Evolutionary conservation across 164 flowering plant species (phyloP).

Genomic region (Aristolochia fimbriata): DNA sequence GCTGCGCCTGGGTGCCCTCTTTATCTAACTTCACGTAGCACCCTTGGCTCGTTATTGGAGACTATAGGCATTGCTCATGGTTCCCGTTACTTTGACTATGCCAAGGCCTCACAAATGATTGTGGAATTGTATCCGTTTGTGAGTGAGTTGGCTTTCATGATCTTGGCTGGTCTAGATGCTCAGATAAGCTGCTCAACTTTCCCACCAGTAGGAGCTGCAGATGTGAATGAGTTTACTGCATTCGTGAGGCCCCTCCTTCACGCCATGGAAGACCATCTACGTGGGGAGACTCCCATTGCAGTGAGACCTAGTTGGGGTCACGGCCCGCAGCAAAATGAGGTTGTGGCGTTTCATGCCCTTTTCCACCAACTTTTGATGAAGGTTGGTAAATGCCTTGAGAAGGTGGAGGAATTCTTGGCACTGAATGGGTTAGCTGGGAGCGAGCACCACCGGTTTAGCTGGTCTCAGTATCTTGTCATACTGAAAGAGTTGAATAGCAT

Average conservation of each 20-base stretch:
- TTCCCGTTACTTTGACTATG: conserved; percentile 6
- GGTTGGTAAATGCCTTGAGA: conserved; percentile 36
- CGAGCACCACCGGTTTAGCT: conserved; percentile 16
- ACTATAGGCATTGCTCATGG: conserved; percentile 17
- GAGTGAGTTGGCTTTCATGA: conserved; percentile 37
- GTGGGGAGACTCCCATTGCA: conserved; percentile 17
- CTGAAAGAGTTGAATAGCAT: conserved; percentile 51
- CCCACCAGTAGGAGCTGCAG: conserved; percentile 11
- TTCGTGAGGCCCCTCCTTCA: conserved; percentile 38
- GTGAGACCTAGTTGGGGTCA: conserved; percentile 10
- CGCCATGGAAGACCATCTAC: conserved; percentile 28
- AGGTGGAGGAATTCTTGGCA: conserved; percentile 29
- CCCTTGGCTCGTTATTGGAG: conserved; percentile 54
- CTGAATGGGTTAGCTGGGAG: conserved; percentile 15
- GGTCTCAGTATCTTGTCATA: conserved; percentile 48
- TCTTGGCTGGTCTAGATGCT: conserved; percentile 27
- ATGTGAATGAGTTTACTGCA: conserved; percentile 45
- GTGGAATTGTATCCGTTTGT: conserved; percentile 59
- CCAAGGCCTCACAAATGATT: conserved; percentile 16
- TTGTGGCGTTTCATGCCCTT: conserved; percentile 29
- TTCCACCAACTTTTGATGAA: conserved; percentile 30
- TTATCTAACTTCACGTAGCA: conserved; percentile 44
- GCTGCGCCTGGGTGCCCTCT: conserved; percentile 27
- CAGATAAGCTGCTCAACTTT: conserved; percentile 12
- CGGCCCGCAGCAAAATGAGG: conserved; percentile 23